phyloP scores from a whole-genome alignment of 2,329 filamentous ascomycete species.

The Aspergillus thermomutatus region DNA sequence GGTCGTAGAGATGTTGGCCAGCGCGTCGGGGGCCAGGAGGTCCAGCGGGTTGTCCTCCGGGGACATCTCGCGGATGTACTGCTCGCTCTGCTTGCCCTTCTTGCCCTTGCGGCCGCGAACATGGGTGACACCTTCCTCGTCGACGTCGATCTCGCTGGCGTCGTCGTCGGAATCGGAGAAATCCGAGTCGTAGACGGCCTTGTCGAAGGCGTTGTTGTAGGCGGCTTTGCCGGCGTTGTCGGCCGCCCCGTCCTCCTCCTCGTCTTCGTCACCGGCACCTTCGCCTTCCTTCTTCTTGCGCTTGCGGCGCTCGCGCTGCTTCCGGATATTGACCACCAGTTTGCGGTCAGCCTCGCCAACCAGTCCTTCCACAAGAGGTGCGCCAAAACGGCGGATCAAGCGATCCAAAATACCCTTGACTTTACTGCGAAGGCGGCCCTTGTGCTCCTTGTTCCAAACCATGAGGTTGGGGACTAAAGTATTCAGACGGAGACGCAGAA shows the following conservation, averaged over 20 bases:
- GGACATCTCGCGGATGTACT: slow-evolving; percentile 81
- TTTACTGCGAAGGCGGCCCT: slow-evolving; percentile 93
- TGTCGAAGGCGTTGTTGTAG: slow-evolving; percentile 91
- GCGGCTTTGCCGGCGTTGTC: slow-evolving; percentile 20
- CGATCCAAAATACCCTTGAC: slow-evolving; percentile 97
- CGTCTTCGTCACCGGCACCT: slow-evolving; percentile 56
- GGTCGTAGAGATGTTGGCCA: slow-evolving; percentile 90
- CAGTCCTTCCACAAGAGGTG: slow-evolving; percentile 71
- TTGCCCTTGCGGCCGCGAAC: slow-evolving; percentile 44
- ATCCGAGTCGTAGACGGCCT: slow-evolving; percentile 85
- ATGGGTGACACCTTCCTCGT: slow-evolving; percentile 32
- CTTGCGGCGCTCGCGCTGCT: slow-evolving; percentile 88
- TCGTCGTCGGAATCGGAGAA: slow-evolving; percentile 62
- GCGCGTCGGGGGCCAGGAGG: slow-evolving; percentile 79
- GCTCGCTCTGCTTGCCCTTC: slow-evolving; percentile 46
- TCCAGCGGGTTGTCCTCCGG: slow-evolving; percentile 91
- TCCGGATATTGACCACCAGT: slow-evolving; percentile 88
- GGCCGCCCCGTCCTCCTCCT: slow-evolving; percentile 44
- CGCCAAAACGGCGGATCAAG: slow-evolving; percentile 87
- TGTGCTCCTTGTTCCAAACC: slow-evolving; percentile 97
- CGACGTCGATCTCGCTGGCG: slow-evolving; percentile 42
- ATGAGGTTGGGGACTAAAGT: slow-evolving; percentile 85
- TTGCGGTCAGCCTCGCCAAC: slow-evolving; percentile 86
- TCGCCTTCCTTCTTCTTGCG: slow-evolving; percentile 73
- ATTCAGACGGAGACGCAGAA: slow-evolving; percentile 73